A percentile compares a stretch with the other conserved stretches of the same genome.
phyloP scores from a whole-genome alignment of 352 stramenopile genomes.

The Phytophthora lateralis region DNA sequence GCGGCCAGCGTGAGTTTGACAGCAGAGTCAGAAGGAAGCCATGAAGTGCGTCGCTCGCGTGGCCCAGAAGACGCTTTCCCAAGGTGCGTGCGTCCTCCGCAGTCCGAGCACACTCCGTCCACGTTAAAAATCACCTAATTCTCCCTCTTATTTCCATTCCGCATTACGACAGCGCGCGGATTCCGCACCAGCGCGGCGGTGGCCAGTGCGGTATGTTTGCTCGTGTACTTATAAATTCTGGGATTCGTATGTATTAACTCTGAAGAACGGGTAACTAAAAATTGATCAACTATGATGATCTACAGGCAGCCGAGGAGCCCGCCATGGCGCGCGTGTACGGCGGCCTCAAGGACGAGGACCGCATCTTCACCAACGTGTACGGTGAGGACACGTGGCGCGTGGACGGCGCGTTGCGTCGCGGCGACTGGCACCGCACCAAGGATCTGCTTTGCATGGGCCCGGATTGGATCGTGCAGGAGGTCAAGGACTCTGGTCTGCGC shows the following conservation, averaged over 20 bases:
- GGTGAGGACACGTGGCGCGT: conserved; percentile 94
- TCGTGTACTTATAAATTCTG: background rate
- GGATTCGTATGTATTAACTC: conserved; percentile 1
- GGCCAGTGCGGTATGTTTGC: conserved; percentile 41
- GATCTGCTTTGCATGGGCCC: conserved; percentile 98
- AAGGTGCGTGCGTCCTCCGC: conserved; percentile 15
- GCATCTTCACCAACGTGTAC: conserved; percentile 99
- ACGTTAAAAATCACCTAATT: background rate
- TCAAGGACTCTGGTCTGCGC: conserved; percentile 98
- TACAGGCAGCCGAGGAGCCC: conserved; percentile 47
- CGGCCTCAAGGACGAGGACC: conserved; percentile 97
- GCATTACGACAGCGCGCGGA: conserved; percentile 25
- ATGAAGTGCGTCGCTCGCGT: conserved; percentile 48
- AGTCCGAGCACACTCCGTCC: background rate
- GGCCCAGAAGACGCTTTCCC: conserved; percentile 37
- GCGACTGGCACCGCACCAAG: conserved; percentile 97
- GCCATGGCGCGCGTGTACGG: conserved; percentile 91
- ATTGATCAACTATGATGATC: background rate
- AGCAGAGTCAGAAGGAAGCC: conserved; percentile 8
- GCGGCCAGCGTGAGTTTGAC: conserved; percentile 30
- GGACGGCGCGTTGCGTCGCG: conserved; percentile 90
- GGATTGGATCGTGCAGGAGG: conserved; percentile 99
- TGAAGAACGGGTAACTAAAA: background rate
- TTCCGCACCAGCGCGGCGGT: conserved; percentile 47
- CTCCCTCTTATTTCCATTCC: background rate